Evolutionary conservation across 2,329 filamentous ascomycete genomes (phyloP), one percentile per base, ranked within the genome.

Genomic region (Colletotrichum spinosum): DNA sequence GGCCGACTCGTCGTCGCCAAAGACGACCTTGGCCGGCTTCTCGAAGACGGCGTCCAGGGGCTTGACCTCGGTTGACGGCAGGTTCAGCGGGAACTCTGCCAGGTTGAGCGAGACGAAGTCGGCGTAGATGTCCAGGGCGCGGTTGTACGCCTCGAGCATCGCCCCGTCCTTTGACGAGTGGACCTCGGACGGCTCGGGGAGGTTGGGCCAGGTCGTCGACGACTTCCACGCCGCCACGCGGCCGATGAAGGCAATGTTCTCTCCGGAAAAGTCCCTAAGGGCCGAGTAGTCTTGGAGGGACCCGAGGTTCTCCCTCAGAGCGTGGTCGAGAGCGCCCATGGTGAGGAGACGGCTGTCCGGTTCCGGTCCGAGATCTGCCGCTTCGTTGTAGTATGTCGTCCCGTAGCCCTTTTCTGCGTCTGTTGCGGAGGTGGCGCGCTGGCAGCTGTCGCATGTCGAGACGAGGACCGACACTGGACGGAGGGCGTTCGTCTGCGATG

Each of bases 211-310:
- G 2, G 15, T 17, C 0, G 46, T 53, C 0, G 33, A 33, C 8
- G 56, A 51, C 60, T 82, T 83, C 81, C 83, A 87, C 58, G 79
- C 76, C 11, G 76, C 73, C 33, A 86, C 78, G 42, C 77, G 76
- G 25, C 77, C 81, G 1, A 88, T 76, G 74, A 88, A 88, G 37
- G 84, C 79, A 68, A 88, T 84, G 69, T 88, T 88, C 71, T 88
- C 85, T 10, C 84, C 84, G 1, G 84, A 86, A 70, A 88, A 86
- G 67, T 88, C 85, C 60, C 81, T 80, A 0, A 80, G 76, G 2
- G 84, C 84, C 1, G 85, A 83, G 70, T 85, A 88, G 54, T 82
- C 75, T 38, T 86, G 81, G 0, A 88, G 76, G 2, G 80, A 79
- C 1, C 77, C 74, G 1, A 81, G 78, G 67, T 85, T 83, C 58